Base-by-base conservation (phyloP, 2,329 filamentous ascomycete genomes). In the Paramyrothecium roridum region DNA sequence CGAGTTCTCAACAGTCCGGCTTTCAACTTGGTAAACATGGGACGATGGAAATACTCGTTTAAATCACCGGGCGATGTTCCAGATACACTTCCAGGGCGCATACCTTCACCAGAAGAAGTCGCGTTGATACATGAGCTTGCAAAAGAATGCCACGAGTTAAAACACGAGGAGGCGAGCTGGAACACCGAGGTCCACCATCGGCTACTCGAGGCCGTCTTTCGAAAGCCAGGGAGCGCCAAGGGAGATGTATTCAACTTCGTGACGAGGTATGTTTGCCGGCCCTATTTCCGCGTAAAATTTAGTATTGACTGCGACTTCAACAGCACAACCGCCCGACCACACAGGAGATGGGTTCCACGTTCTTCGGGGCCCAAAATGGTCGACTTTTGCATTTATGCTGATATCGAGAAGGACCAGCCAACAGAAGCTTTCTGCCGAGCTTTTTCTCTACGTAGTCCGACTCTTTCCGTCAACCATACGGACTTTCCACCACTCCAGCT, bases 161-260 rank as follows among this genome's bases (percentile, higher is more conserved):
- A 43, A 0, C 56, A 60, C 21, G 60, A 62, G 8, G 60, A 62
- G 17, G 48, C 49, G 1, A 45, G 50, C 1, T 62, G 58, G 59
- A 62, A 62, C 21, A 47, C 56, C 30, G 57, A 62, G n/a, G 60
- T 62, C 3, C 60, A 62, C 16, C 53, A 57, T 40, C 60, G 60
- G 3, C 54, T 62, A 0, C 12, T 62, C 0, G 46, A 62, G 13
- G 49, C 56, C 33, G 47, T 62, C 4, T 0, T 62, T 0, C 22
- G 59, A n/a, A n/a, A 55, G 1, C 52, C 54, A 1, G 48, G 49
- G 0, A 30, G 21, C 13, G 13, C 23, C 0, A 34, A 19, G 1
- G 34, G 52, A 17, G 37, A 19, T 19, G 4, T 19, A 6, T 16
- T 43, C 37, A 43, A 43, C n/a, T 56, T 60, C n/a, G 52, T 54